phyloP scores from a whole-genome alignment of 1,139 yeast genomes.

The Debaryomycetaceae sp. region DNA sequence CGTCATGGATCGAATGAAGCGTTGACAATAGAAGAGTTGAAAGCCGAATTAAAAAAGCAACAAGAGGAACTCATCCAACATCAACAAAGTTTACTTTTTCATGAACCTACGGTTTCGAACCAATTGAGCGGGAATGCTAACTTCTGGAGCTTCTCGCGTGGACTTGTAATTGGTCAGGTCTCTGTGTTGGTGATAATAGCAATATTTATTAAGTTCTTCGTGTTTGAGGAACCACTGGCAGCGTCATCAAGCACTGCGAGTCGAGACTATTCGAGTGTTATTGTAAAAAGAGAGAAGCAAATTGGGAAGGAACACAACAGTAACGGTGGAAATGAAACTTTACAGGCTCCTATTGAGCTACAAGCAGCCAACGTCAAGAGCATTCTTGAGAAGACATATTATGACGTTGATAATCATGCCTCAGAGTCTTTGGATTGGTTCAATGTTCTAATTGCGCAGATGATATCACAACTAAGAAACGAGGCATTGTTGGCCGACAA shows the following conservation, averaged over 20 bases:
- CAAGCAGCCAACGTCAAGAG: slow-evolving; percentile 22
- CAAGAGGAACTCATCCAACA: slow-evolving; percentile 31
- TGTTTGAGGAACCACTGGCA: slow-evolving; percentile 69
- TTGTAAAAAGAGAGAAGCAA: slow-evolving; percentile 31
- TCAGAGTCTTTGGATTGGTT: slow-evolving; percentile 97
- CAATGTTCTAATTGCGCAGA: slow-evolving; percentile 88
- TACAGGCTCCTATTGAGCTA: slow-evolving; percentile 14
- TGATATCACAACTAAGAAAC: slow-evolving; percentile 76
- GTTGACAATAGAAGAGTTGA: slow-evolving; percentile 19
- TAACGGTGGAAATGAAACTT: slow-evolving; percentile 19
- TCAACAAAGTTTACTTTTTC: slow-evolving; percentile 24
- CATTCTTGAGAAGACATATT: slow-evolving; percentile 85
- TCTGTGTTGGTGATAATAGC: slow-evolving; percentile 75
- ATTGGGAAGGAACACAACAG: slow-evolving; percentile 14
- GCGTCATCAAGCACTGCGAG: slow-evolving; percentile 30
- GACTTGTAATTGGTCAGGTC: slow-evolving; percentile 77
- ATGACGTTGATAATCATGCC: slow-evolving; percentile 81
- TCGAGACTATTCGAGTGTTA: slow-evolving; percentile 34
- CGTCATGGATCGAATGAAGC: neutral
- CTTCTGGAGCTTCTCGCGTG: slow-evolving; percentile 71
- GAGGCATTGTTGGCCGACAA: slow-evolving; percentile 86
- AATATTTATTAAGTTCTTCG: slow-evolving; percentile 79
- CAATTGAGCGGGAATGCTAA: slow-evolving; percentile 23
- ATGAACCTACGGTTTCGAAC: slow-evolving; percentile 13
- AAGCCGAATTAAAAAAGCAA: slow-evolving; percentile 28